A percentile compares a stretch with the other conserved stretches of the same genome.
Evolutionary conservation across 768 basidiomycete genomes (phyloP).

Genomic region (Trametes villosa): DNA sequence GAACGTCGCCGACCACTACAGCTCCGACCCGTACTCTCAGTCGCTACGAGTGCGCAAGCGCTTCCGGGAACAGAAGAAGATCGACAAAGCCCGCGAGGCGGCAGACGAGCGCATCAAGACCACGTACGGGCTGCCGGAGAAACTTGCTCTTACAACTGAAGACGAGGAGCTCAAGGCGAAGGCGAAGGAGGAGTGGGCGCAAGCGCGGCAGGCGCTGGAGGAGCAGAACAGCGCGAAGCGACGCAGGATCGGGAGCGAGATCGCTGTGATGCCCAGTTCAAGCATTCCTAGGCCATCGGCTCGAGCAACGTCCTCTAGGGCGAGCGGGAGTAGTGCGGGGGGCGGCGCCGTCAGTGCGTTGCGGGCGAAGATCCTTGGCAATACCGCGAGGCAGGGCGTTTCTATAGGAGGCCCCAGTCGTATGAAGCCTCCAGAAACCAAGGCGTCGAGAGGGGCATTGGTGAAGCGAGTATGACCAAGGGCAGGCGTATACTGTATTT

Average conservation of each 20-base stretch:
- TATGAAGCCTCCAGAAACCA: conserved; percentile 22
- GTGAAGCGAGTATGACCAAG: conserved; percentile 1
- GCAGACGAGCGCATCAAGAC: conserved; percentile 74
- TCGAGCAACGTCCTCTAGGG: neutral
- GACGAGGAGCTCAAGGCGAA: conserved; percentile 60
- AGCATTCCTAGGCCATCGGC: neutral
- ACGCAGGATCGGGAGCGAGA: conserved; percentile 40
- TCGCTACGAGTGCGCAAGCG: conserved; percentile 75
- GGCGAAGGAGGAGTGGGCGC: conserved; percentile 68
- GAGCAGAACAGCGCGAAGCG: conserved; percentile 50
- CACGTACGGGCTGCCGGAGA: conserved; percentile 76
- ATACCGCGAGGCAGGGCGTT: conserved; percentile 48
- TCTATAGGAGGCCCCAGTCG: conserved; percentile 7
- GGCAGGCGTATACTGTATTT: neutral
- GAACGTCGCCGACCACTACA: conserved; percentile 73
- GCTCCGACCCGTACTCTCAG: conserved; percentile 84
- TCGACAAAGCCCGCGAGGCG: conserved; percentile 66
- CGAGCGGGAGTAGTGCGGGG: conserved; percentile 23
- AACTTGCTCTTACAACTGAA: conserved; percentile 66
- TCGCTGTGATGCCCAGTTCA: conserved; percentile 15
- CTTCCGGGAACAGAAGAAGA: conserved; percentile 88
- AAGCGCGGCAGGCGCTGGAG: conserved; percentile 52
- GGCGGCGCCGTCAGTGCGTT: conserved; percentile 38
- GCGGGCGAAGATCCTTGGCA: conserved; percentile 60
- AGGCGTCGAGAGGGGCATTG: conserved; percentile 2